phyloP scores from a whole-genome alignment of 2,329 filamentous ascomycete species.

The Penicillium sp. region DNA sequence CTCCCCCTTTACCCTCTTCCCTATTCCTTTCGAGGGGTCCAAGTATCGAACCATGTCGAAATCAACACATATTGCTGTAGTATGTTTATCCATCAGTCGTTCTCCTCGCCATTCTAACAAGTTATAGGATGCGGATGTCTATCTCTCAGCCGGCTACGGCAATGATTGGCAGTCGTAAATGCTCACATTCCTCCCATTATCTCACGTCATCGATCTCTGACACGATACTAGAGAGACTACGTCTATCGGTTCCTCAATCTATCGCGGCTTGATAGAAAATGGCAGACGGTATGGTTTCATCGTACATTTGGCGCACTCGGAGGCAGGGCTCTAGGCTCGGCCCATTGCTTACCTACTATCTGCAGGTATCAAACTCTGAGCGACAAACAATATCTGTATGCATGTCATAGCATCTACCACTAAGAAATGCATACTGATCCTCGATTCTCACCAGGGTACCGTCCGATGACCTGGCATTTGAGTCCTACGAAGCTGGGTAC shows the following conservation, averaged over 20 bases:
- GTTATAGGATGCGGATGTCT: conserved; percentile 9
- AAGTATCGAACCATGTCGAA: neutral
- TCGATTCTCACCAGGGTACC: conserved; percentile 6
- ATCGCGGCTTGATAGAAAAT: conserved; percentile 15
- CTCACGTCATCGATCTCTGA: neutral
- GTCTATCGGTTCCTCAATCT: conserved; percentile 15
- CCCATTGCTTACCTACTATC: neutral
- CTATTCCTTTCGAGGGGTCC: neutral
- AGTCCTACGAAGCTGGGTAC: conserved; percentile 18
- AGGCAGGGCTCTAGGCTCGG: too few species aligned
- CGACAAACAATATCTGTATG: conserved; percentile 12
- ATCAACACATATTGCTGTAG: neutral
- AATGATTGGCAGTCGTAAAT: conserved; percentile 18
- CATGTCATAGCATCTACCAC: neutral
- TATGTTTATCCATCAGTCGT: neutral
- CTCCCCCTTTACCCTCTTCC: neutral
- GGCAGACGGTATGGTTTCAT: conserved; percentile 11
- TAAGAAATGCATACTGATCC: neutral
- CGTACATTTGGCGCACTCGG: neutral
- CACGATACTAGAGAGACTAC: conserved; percentile 7
- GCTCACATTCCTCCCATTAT: neutral
- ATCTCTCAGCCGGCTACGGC: neutral
- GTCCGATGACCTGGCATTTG: conserved; percentile 16
- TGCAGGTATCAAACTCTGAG: conserved; percentile 16
- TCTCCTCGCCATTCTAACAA: neutral